phyloP scores from a whole-genome alignment of 352 stramenopile species.

The Thalassiosira hispida region DNA sequence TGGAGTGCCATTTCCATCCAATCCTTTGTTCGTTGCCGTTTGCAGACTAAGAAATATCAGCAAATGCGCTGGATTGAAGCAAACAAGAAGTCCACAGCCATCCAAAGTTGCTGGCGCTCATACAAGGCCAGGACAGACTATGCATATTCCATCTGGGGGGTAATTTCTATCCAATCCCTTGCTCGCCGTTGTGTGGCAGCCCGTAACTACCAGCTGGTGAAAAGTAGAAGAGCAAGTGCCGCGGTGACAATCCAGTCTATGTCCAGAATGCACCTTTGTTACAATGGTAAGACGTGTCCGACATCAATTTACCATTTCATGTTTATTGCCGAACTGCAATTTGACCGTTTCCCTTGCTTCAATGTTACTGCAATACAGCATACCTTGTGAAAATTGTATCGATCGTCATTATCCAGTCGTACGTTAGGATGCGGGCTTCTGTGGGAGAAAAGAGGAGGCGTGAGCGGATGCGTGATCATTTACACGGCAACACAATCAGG shows the following conservation, averaged over 20 bases:
- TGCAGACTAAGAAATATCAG: not conserved
- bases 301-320: no score
- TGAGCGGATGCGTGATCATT: not conserved
- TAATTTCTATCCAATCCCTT: conserved; percentile 10
- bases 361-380: not conserved
- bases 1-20: conserved; percentile 8
- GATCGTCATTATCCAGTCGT: conserved; percentile 14
- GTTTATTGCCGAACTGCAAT: no score
- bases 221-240: conserved; percentile 16
- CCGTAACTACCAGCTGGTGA: not conserved
- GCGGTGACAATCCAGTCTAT: conserved; percentile 20
- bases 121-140: conserved; percentile 21
- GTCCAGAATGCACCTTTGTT: conserved; percentile 2
- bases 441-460: not conserved
- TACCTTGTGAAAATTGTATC: conserved; percentile 10
- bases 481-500: not conserved
- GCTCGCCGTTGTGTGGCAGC: not conserved
- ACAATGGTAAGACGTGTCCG: conserved; percentile 5
- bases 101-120: conserved; percentile 18
- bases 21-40: conserved; percentile 1
- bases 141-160: not conserved
- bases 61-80: no score
- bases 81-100: not conserved
- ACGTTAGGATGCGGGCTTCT: conserved; percentile 7
- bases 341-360: not conserved